These are phyloP conservation scores for Candida caryicola DNA, from an alignment of 805 yeast genomes.

Conservation along the genomic window DNA sequence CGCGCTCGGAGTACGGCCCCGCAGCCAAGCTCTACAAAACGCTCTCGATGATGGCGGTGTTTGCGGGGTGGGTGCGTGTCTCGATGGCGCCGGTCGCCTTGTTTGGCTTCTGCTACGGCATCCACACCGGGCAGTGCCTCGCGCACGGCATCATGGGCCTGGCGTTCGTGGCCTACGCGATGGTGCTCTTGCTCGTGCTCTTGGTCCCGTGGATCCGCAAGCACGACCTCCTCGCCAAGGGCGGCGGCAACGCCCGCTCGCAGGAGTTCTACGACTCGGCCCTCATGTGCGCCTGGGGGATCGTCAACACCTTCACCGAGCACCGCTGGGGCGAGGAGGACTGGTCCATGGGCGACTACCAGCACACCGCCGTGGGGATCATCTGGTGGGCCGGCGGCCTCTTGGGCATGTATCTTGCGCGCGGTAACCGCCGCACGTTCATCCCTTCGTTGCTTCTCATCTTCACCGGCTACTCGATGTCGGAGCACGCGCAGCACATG, in stretches of 20 bases:
- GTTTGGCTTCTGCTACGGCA: constrained; percentile 82
- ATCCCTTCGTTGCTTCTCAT: constrained; percentile 80
- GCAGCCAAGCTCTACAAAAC: constrained; percentile 37
- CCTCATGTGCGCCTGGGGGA: constrained; percentile 86
- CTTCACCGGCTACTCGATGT: constrained; percentile 93
- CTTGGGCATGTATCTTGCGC: constrained; percentile 73
- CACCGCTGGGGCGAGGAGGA: constrained; percentile 89
- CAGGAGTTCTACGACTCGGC: constrained; percentile 85
- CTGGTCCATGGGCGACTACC: constrained; percentile 93
- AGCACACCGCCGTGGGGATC: constrained; percentile 95
- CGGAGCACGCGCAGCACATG: constrained; percentile 78
- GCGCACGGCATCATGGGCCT: constrained; percentile 98
- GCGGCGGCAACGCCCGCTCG: constrained; percentile 33
- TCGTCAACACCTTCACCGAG: constrained; percentile 92
- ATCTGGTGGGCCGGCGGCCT: constrained; percentile 96
- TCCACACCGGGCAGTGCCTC: constrained; percentile 88
- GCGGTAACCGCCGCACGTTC: constrained; percentile 59
- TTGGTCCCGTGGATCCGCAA: constrained; percentile 72
- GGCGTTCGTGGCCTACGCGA: constrained; percentile 79
- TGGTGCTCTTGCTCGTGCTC: constrained; percentile 62
- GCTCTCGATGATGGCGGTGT: constrained; percentile 43
- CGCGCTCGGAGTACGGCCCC: constrained; percentile 33
- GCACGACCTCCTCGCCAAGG: constrained; percentile 11
- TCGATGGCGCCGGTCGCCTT: constrained; percentile 81
- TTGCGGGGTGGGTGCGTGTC: constrained; percentile 75